Evolutionary conservation across 768 basidiomycete species (phyloP), one percentile per base, ranked within the genome.

Genomic region (Sporobolomyces phaffii): DNA sequence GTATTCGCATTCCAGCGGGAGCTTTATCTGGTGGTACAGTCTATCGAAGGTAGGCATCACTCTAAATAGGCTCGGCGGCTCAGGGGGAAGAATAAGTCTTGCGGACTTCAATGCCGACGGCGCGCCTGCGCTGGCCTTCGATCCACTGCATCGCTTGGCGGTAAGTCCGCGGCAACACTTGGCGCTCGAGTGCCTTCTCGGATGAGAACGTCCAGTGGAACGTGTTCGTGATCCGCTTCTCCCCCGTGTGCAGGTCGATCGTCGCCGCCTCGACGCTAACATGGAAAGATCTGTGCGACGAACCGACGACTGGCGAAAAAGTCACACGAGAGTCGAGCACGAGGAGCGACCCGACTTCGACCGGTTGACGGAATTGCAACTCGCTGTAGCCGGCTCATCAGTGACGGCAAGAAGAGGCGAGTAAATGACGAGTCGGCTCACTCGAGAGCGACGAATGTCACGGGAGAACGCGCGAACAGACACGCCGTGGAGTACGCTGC

Each of bases 251-350:
- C 22, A 74, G 36, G 31, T 69, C 64, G 22, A 64, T 47, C 0
- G 73, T 73, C 28, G 70, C 69, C 1, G 73, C 73, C 41, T 74
- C 72, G 24, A 75, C 74, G 2, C 62, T 61, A 31, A 73, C 68
- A 38, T 72, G 69, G 71, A 75, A 75, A 0, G 62, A 59, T 29
- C 45, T 47, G 48, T 67, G 70, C 48, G 72, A n/a, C n/a, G n/a
- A 51, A 38, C 66, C 68, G 17, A 34, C 15, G n/a, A 67, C 56
- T 5, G 74, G 70, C 63, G 73, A 68, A 51, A 60, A 75, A 11
- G 73, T 73, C 20, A 75, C 73, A 15, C 61, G 62, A 14, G 65
- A 59, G 34, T 73, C 71, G 48, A 75, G 66, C 24, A 65, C 43
- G 18, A 75, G 65, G 2, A 75, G 63, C 0, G 62, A 65, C 10